Base-by-base conservation (phyloP, 108 stramenopile genomes). In the Fragilaria crotonensis region DNA sequence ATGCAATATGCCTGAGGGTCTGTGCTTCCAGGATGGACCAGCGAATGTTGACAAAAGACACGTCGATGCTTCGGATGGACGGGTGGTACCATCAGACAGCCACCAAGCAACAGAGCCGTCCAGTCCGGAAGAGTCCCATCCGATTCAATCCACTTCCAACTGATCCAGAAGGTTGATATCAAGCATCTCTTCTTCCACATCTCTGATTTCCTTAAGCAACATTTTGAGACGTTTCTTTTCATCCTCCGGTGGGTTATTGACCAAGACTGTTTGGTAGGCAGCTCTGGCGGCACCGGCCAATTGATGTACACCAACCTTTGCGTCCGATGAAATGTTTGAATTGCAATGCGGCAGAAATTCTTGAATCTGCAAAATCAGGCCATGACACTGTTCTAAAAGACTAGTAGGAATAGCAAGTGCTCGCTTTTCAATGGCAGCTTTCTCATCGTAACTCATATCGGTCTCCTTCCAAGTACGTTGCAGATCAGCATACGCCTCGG, bases 281-380 rank as follows among this genome's bases (percentile, higher is more conserved):
- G 87, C 78, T 21, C 87, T 71, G 17, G 87, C 87, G 4, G 87
- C 83, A 31, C 87, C 87, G 11, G 79, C 87, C 57, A 88, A 63
- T 23, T 77, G 78, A 68, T 88, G 87, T 46, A 88, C 77, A 26
- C 87, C 87, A 19, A 84, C 87, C 54, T 84, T 84, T 22, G 87
- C 87, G 76, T 88, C 87, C 4, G 78, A 80, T 25, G 73, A 73
- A 28, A 88, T 88, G 36, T 83, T 88, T 9, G 73, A 62, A 58
- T 88, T 88, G 66, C 87, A 88, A 55, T 80, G 63, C 9, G 83
- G 87, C 54, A 88, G 63, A 66, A 88, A 88, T 20, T 68, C 66
- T 46, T 78, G 45, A 22, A 88, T 77, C 4, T 55, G 50, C 1
- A 80, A 18, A 48, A 88, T 83, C 45, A 74, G 64, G 44, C 29